Evolutionary conservation across 768 basidiomycete genomes (phyloP), one percentile per base, ranked within the genome.

Genomic region (Boletus sp.): DNA sequence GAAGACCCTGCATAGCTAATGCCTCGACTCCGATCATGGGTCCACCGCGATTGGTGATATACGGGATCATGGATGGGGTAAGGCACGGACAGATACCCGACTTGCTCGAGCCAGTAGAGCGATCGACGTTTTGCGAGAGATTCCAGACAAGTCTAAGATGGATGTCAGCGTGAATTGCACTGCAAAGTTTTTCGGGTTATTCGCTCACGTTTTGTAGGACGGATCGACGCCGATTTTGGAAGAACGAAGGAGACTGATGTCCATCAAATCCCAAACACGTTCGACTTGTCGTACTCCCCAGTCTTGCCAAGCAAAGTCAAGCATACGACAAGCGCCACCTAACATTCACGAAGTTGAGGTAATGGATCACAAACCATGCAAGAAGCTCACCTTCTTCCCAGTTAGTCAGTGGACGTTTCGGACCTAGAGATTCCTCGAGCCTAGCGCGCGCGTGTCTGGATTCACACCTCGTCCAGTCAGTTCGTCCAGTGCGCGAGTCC

Each of bases 41-140:
- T 28, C 95, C 95, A 40, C 95, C 95, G 50, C 95, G 93, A 68
- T 90, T 94, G 45, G 95, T 93, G 69, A 96, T 88, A 65, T 94
- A 98, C 0, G 95, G 92, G 59, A 97, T 97, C 94, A 96, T 97
- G 30, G 91, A 87, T 1, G 95, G 95, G 0, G 95, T 98, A 17
- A 98, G 83, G 73, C 95, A 98, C 1, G 91, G 91, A 62, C 89
- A 92, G 54, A 97, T 90, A 20, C 94, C 95, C 11, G 86, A 75
- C 70, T 86, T 87, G 62, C 80, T 83, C 0, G 90, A 87, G 7
- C 90, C 90, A 45, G 88, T 93, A 29, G 89, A 89, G 14, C 95
- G 84, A 72, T 98, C 95, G 24, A 97, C 95, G 64, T 98, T 98
- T 73, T 98, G 95, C 3, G 92, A 94, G 6, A 98, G 80, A 71